Evolutionary conservation across 2,329 filamentous ascomycete species (phyloP), one percentile per base, ranked within the genome.

Genomic region (Trichoderma semiorbis): DNA sequence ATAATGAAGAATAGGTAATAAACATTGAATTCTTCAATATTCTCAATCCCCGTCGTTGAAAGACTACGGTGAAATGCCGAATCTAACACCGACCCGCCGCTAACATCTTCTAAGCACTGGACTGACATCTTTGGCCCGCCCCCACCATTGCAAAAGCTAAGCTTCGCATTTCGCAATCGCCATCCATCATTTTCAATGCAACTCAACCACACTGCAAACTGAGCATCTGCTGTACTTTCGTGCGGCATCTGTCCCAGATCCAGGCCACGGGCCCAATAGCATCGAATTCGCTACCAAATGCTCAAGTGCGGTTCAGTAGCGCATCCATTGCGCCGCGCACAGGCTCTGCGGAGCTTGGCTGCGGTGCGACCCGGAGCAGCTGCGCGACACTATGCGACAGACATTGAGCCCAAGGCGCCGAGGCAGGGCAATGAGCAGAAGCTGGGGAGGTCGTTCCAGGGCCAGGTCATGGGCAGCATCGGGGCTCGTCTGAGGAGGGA

Each of bases 401-500:
- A 81, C 11, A 75, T 81, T 34, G 80, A 82, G 73, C 75, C 79
- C 63, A 81, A 78, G 65, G 69, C 77, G 7, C 76, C 73, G 67
- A 75, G 78, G 21, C 76, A 79, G 73, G 72, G 69, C 68, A 83
- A 82, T 71, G 82, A 83, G 75, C 75, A 79, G 74, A 83, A 77
- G 76, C 76, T 79, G 30, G 82, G 80, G 18, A 75, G 83, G 61
- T 80, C 83, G 4, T 90, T 90, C 77, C 85, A 87, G 75, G 87
- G 87, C 24, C 88, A 90, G 80, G 84, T 90, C 75, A 87, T 88
- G 76, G 86, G 88, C 74, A 89, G 87, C 74, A 88, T 89, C 64
- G 84, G 83, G 65, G 82, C 85, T 69, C 85, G 88, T 72, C 81
- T 90, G 74, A 82, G 84, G 74, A 81, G 85, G n/a, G 88, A 90